A percentile compares a stretch with the other conserved stretches of the same genome.
phyloP scores from a whole-genome alignment of 164 flowering plant genomes.

The Annona cherimola region DNA sequence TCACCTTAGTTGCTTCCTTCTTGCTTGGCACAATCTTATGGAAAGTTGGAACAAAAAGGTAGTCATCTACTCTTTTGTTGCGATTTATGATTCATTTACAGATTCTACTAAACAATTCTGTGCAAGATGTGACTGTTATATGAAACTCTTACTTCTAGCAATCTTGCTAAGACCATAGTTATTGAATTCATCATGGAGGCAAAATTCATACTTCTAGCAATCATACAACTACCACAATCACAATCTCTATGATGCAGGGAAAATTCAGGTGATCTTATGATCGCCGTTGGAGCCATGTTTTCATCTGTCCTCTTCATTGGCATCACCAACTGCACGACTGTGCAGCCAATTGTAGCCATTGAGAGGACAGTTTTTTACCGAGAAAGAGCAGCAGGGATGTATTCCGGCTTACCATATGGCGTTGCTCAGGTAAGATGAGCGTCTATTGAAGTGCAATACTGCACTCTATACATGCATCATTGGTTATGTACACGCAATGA shows the following conservation, averaged over 20 bases:
- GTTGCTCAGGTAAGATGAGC: slow-evolving; percentile 61
- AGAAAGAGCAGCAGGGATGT: slow-evolving; percentile 96
- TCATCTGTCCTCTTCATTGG: slow-evolving; percentile 74
- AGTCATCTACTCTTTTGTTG: background rate
- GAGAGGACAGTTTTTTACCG: slow-evolving; percentile 90
- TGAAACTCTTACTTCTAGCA: background rate
- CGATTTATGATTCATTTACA: background rate
- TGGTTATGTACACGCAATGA: background rate
- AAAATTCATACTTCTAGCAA: background rate
- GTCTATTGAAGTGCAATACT: background rate
- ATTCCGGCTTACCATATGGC: slow-evolving; percentile 85
- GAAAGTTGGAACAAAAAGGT: slow-evolving; percentile 69
- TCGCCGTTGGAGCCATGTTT: slow-evolving; percentile 80
- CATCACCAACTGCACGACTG: slow-evolving; percentile 68
- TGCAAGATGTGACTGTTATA: background rate
- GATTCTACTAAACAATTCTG: background rate
- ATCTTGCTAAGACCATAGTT: background rate
- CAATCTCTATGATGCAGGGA: slow-evolving; percentile 32
- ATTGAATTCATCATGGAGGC: background rate
- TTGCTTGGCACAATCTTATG: slow-evolving; percentile 82
- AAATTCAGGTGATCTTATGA: slow-evolving; percentile 41
- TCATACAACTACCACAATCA: background rate
- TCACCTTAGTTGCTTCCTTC: slow-evolving; percentile 64
- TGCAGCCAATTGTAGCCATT: slow-evolving; percentile 71
- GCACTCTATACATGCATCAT: background rate